Evolutionary conservation across 164 flowering plant genomes (phyloP).

Genomic region (Cinnamomum micranthum): DNA sequence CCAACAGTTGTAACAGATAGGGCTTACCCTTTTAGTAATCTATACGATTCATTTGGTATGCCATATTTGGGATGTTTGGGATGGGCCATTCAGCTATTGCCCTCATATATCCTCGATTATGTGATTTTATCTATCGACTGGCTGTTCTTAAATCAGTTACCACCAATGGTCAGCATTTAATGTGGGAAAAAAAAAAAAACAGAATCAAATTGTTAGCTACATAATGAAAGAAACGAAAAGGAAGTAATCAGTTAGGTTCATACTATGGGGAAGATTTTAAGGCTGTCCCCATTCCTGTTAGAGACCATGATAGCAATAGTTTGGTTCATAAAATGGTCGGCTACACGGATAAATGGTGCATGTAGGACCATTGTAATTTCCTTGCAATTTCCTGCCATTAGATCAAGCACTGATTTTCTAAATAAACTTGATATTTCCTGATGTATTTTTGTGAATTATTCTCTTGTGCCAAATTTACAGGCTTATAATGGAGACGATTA

Average conservation of each 20-base stretch:
- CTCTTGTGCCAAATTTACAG: conserved; percentile 30
- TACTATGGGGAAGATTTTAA: background rate
- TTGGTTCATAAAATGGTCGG: background rate
- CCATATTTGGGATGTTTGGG: background rate
- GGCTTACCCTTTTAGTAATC: background rate
- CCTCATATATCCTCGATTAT: no score
- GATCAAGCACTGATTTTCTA: no score
- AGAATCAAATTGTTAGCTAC: background rate
- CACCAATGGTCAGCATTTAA: no score
- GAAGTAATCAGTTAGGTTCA: background rate
- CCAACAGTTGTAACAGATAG: background rate
- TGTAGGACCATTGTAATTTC: no score
- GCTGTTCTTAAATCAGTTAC: no score
- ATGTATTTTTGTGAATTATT: background rate
- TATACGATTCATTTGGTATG: background rate
- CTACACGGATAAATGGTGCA: background rate
- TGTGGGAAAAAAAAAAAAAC: no score
- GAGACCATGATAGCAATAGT: background rate
- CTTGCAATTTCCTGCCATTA: no score
- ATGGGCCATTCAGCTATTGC: no score
- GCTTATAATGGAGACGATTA: conserved; percentile 95
- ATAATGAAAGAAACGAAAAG: background rate
- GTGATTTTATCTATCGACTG: no score
- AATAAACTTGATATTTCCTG: background rate
- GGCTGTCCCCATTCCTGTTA: background rate